Evolutionary conservation across 2,329 filamentous ascomycete genomes (phyloP).

Genomic region (Zalaria obscura): DNA sequence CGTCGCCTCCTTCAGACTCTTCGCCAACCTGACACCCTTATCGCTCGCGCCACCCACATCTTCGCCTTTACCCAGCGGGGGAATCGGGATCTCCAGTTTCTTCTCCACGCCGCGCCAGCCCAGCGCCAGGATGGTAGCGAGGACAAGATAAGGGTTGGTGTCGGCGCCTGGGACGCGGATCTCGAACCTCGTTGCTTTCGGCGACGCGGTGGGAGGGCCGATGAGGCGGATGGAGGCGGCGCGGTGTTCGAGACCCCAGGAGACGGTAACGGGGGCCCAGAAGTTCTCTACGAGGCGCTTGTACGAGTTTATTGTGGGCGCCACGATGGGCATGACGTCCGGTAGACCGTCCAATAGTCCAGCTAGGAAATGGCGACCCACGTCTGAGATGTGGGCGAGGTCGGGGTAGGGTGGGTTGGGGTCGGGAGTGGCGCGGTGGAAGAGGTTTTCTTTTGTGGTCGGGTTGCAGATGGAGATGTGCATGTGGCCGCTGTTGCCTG

Average conservation of each 20-base stretch:
- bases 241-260: conserved; percentile 91
- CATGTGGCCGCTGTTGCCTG: conserved; percentile 92
- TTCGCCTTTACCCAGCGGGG: conserved; percentile 73
- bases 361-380: conserved; percentile 86
- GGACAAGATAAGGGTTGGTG: conserved; percentile 74
- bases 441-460: conserved; percentile 66
- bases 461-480: conserved; percentile 74
- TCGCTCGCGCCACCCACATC: conserved; percentile 62
- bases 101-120: conserved; percentile 89
- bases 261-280: conserved; percentile 95
- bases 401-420: conserved; percentile 59
- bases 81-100: conserved; percentile 69
- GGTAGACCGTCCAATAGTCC: conserved; percentile 79
- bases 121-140: conserved; percentile 72
- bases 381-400: conserved; percentile 65
- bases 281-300: conserved; percentile 98
- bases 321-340: conserved; percentile 89
- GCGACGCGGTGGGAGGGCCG: conserved; percentile 69
- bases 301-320: conserved; percentile 94
- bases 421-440: conserved; percentile 60
- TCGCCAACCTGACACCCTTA: conserved; percentile 64
- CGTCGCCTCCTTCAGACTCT: conserved; percentile 73
- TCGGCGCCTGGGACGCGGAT: conserved; percentile 90
- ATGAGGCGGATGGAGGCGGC: conserved; percentile 85
- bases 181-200: conserved; percentile 82